Percentiles rank a stretch among this genome's conserved stretches.
These are phyloP conservation scores for Sugiyamaella sp. DNA, from an alignment of 1,139 yeast species.

Conservation along the genomic window DNA sequence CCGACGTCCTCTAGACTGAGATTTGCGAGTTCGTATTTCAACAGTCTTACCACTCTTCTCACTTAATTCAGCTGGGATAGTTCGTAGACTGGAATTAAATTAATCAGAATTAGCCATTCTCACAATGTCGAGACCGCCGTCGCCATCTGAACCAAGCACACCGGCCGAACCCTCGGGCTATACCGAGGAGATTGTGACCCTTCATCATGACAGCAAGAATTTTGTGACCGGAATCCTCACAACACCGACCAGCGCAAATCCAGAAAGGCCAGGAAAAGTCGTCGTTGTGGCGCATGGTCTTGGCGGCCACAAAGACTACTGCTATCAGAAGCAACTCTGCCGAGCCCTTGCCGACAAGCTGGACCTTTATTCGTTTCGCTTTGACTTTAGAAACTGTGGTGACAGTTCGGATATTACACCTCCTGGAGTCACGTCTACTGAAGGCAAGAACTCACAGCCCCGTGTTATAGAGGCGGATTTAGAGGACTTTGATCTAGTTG, in stretches of 20 bases:
- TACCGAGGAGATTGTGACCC: constrained; percentile 17
- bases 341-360: constrained; percentile 57
- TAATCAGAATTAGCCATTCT: background rate
- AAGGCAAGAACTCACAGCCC: constrained; percentile 10
- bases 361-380: constrained; percentile 68
- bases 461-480: constrained; percentile 65
- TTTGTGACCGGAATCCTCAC: constrained; percentile 22
- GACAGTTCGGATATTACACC: constrained; percentile 61
- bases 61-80: too few species aligned
- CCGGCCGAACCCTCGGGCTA: background rate
- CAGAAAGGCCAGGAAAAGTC: constrained; percentile 43
- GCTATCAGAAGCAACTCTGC: constrained; percentile 70
- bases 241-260: constrained; percentile 25
- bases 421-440: constrained; percentile 23
- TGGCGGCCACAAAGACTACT: constrained; percentile 81
- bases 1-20: too few species aligned
- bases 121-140: constrained; percentile 7
- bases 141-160: constrained; percentile 9
- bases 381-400: constrained; percentile 89
- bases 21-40: too few species aligned
- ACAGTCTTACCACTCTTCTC: too few species aligned
- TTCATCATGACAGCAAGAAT: constrained; percentile 16
- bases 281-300: constrained; percentile 71
- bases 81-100: too few species aligned
- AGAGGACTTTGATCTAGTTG: constrained; percentile 59